A percentile compares a stretch with the other conserved stretches of the same genome.
phyloP scores from a whole-genome alignment of 192 early-diverging fungal species.

The Entomortierella parvispora region DNA sequence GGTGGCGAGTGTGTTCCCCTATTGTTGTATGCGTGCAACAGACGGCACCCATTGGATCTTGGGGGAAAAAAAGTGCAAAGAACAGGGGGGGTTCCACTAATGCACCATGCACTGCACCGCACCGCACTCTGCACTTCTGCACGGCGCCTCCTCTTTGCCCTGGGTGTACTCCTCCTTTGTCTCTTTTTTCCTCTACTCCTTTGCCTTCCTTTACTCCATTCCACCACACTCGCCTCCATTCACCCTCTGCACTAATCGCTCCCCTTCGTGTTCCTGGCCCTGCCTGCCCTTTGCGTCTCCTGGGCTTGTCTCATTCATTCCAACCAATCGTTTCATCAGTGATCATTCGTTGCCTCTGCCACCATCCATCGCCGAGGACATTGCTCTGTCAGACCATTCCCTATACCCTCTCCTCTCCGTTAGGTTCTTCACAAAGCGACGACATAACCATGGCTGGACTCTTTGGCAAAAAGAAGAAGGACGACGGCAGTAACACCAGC shows the following conservation, averaged over 20 bases:
- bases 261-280: too few relatives aligned
- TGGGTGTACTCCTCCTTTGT: constrained; percentile 3
- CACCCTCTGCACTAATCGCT: not conserved
- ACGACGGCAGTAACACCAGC: constrained; percentile 11
- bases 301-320: too few relatives aligned
- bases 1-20: too few relatives aligned
- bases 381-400: too few relatives aligned
- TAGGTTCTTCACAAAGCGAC: not conserved
- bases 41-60: too few relatives aligned
- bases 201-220: not conserved
- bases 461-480: constrained; percentile 51
- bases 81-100: too few relatives aligned
- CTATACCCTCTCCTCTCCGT: not conserved
- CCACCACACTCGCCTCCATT: not conserved
- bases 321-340: too few relatives aligned
- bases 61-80: too few relatives aligned
- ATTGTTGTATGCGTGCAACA: too few relatives aligned
- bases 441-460: constrained; percentile 35
- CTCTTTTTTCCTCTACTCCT: not conserved
- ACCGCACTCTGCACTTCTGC: not conserved
- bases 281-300: too few relatives aligned
- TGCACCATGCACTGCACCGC: too few relatives aligned
- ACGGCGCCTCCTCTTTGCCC: not conserved
- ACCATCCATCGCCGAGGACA: constrained; percentile 6
- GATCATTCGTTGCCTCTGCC: not conserved